phyloP scores from a whole-genome alignment of 2,329 filamentous ascomycete genomes.

The Botrytis deweyae region DNA sequence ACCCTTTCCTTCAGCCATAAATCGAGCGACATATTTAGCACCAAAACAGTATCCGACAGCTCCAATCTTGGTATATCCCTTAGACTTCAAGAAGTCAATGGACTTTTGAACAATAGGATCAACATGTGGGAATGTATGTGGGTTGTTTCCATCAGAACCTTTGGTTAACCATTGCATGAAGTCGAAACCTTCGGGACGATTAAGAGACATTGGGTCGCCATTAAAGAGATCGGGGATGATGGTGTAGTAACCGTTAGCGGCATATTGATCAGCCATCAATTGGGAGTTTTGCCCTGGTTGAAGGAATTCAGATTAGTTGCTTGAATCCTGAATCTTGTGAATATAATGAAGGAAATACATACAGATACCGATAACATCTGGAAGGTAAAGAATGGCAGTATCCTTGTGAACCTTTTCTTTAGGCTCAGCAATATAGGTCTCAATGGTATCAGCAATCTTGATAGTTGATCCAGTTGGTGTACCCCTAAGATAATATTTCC shows the following conservation, averaged over 20 bases:
- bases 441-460: slow-evolving; percentile 37
- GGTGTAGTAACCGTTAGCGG: slow-evolving; percentile 55
- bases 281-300: slow-evolving; percentile 52
- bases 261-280: slow-evolving; percentile 72
- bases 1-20: slow-evolving; percentile 54
- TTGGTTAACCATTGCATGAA: slow-evolving; percentile 49
- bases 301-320: slow-evolving; percentile 29
- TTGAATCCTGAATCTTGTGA: not conserved
- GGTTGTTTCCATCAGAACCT: slow-evolving; percentile 37
- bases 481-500: slow-evolving; percentile 28
- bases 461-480: slow-evolving; percentile 34
- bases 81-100: slow-evolving; percentile 58
- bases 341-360: not conserved
- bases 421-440: slow-evolving; percentile 38
- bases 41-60: slow-evolving; percentile 73
- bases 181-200: slow-evolving; percentile 47
- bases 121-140: slow-evolving; percentile 35
- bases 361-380: slow-evolving; percentile 39
- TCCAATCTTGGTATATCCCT: slow-evolving; percentile 59
- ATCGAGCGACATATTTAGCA: slow-evolving; percentile 71
- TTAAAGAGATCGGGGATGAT: slow-evolving; percentile 71
- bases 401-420: slow-evolving; percentile 35
- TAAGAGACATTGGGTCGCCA: slow-evolving; percentile 59
- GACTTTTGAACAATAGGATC: slow-evolving; percentile 47
- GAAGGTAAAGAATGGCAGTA: slow-evolving; percentile 37